phyloP scores from a whole-genome alignment of 1,284 basidiomycete species.

The Erythrobasidium hasegawianum region DNA sequence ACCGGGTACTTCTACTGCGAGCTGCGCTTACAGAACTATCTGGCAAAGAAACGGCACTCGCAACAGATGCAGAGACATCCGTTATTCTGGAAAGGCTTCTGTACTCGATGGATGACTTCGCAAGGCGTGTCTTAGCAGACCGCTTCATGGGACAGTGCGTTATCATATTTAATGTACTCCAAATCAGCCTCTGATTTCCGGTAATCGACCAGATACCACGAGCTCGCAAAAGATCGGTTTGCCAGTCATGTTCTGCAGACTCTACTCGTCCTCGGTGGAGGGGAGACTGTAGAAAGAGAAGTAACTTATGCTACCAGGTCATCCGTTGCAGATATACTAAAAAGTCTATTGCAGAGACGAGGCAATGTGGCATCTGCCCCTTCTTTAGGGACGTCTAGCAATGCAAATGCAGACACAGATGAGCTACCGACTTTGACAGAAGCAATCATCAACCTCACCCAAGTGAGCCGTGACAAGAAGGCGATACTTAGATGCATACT shows the following conservation, averaged over 20 bases:
- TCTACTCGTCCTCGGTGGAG: conserved; percentile 63
- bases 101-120: conserved; percentile 90
- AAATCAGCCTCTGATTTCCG: conserved; percentile 47
- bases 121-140: conserved; percentile 78
- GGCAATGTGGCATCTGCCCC: conserved; percentile 60
- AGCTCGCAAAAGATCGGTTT: conserved; percentile 72
- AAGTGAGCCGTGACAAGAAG: conserved; percentile 54
- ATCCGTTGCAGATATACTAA: conserved; percentile 13
- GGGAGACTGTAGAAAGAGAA: conserved; percentile 75
- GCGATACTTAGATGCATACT: not conserved
- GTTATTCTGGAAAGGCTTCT: conserved; percentile 79
- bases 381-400: conserved; percentile 46
- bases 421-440: conserved; percentile 69
- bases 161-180: not conserved
- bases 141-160: conserved; percentile 76
- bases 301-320: no score
- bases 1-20: conserved; percentile 73
- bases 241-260: conserved; percentile 91
- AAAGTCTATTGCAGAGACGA: conserved; percentile 55
- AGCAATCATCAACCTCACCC: conserved; percentile 61
- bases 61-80: conserved; percentile 87
- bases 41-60: conserved; percentile 78
- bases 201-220: conserved; percentile 53
- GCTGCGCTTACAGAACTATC: conserved; percentile 78
- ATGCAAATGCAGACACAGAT: conserved; percentile 50